Conservation (phyloP, 2,329 filamentous ascomycete species). For the Colletotrichum lini region DNA sequence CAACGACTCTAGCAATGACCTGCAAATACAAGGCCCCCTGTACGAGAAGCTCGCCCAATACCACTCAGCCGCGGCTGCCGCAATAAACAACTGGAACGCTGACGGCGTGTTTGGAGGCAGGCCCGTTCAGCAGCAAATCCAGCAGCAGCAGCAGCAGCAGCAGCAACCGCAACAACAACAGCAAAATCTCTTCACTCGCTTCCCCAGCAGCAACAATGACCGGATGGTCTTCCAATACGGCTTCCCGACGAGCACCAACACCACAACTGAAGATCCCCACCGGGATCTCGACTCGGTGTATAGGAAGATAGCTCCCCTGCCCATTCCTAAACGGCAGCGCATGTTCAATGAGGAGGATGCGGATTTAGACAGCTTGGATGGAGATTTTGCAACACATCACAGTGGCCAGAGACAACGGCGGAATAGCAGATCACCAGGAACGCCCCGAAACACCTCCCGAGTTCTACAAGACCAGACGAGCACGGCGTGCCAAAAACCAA, state of each 20-base stretch:
- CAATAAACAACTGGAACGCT: slow-evolving; percentile 36
- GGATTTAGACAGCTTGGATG: not conserved
- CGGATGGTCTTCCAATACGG: slow-evolving; percentile 28
- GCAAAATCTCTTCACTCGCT: slow-evolving; percentile 19
- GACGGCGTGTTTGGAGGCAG: slow-evolving; percentile 41
- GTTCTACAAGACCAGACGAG: slow-evolving; percentile 23
- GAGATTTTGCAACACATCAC: not conserved
- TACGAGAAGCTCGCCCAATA: slow-evolving; percentile 43
- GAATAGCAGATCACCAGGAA: slow-evolving; percentile 29
- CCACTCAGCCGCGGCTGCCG: slow-evolving; percentile 26
- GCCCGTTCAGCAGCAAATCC: slow-evolving; percentile 38
- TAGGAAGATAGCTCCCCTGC: slow-evolving; percentile 35
- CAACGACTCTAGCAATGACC: slow-evolving; percentile 35
- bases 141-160: slow-evolving; percentile 32
- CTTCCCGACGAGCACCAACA: not conserved
- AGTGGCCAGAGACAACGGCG: slow-evolving; percentile 17
- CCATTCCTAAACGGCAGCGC: slow-evolving; percentile 34
- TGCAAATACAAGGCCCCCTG: slow-evolving; percentile 36
- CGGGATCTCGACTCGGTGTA: slow-evolving; percentile 20
- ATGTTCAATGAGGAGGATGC: slow-evolving; percentile 32
- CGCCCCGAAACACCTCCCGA: slow-evolving; percentile 13
- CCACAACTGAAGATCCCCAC: slow-evolving; percentile 1
- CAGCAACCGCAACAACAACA: slow-evolving; percentile 30
- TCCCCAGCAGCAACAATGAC: slow-evolving; percentile 27
- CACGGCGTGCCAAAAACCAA: slow-evolving; percentile 20